A percentile compares a stretch with the other conserved stretches of the same genome.
Conservation (phyloP, 2,329 filamentous ascomycete species). For the Colletotrichum abscissum region DNA sequence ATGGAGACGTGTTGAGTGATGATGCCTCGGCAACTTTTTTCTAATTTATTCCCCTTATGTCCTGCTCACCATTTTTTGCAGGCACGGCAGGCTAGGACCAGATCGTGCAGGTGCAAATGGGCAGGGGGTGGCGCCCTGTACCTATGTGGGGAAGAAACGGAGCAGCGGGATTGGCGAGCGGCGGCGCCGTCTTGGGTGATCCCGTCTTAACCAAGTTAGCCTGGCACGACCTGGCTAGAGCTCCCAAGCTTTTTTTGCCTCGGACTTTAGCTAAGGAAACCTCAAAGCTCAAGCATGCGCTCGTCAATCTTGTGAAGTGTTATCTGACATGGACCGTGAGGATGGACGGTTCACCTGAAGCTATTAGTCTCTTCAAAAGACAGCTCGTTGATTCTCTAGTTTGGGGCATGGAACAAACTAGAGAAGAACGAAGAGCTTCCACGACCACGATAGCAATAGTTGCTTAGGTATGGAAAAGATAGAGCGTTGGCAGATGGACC, state of each 20-base stretch:
- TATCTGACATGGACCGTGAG: neutral
- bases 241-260: neutral
- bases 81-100: too few relatives aligned
- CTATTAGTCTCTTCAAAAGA: neutral
- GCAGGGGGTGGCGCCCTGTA: conserved; percentile 18
- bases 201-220: neutral
- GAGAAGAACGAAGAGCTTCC: neutral
- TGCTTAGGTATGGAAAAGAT: neutral
- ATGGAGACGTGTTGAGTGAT: neutral
- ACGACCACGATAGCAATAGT: neutral
- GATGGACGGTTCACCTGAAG: neutral
- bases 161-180: neutral
- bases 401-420: neutral
- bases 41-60: neutral
- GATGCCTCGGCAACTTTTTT: conserved; percentile 29
- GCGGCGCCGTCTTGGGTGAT: conserved; percentile 5
- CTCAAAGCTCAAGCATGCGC: neutral
- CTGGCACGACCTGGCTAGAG: neutral
- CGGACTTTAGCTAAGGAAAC: neutral
- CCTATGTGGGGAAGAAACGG: conserved; percentile 13
- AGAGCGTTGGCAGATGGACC: neutral
- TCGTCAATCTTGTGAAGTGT: neutral
- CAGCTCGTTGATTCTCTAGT: neutral
- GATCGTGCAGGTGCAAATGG: neutral
- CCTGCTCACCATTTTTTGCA: neutral